phyloP scores from a whole-genome alignment of 2,329 filamentous ascomycete species.

The Cryphonectria carpinicola region DNA sequence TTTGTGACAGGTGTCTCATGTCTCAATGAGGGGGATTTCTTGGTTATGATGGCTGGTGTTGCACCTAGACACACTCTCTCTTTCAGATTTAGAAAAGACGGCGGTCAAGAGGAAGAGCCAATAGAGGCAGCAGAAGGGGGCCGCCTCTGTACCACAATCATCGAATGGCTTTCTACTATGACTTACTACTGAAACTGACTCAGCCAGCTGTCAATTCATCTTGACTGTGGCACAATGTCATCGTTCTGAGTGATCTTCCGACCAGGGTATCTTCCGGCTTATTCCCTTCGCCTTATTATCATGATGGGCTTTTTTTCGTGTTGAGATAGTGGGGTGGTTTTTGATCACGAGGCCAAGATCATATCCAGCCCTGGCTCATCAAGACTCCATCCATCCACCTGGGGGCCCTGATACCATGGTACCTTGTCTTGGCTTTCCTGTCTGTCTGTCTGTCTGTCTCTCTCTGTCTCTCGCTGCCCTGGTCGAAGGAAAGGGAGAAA shows the following conservation, averaged over 20 bases:
- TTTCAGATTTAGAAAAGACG: background rate
- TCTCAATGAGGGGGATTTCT: background rate
- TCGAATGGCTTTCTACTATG: no score
- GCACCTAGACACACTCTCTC: no score
- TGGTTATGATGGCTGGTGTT: background rate
- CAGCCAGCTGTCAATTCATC: background rate
- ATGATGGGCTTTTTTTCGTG: background rate
- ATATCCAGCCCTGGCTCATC: background rate
- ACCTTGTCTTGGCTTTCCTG: background rate
- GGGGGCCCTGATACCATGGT: background rate
- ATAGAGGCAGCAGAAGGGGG: background rate
- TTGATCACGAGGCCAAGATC: constrained; percentile 2
- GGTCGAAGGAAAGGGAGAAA: background rate
- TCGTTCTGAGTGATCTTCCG: background rate
- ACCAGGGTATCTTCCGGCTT: constrained; percentile 4
- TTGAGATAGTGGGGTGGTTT: background rate
- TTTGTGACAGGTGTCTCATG: background rate
- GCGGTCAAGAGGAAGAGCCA: background rate
- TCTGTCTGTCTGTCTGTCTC: no score
- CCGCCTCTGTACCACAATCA: background rate
- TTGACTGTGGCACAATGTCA: background rate
- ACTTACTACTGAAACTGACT: background rate
- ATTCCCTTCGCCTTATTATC: background rate
- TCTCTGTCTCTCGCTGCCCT: background rate
- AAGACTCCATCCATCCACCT: background rate